These are phyloP conservation scores for Gilbertella persicaria DNA, from an alignment of 371 early-diverging fungal genomes.

Conservation along the genomic window DNA sequence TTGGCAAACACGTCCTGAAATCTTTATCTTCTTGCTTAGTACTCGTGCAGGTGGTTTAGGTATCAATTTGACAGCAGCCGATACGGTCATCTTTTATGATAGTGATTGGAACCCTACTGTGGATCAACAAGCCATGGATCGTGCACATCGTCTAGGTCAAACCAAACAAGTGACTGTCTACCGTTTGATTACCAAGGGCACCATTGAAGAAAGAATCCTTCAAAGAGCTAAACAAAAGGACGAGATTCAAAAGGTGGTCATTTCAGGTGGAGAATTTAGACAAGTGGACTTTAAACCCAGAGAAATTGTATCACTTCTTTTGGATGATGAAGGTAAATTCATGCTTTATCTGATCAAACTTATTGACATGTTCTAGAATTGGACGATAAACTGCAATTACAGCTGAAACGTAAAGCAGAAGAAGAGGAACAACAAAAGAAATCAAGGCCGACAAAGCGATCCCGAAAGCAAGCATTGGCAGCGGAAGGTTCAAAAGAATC, in stretches of 20 bases:
- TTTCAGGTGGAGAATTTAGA: constrained; percentile 90
- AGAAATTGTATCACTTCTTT: constrained; percentile 83
- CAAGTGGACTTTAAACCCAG: constrained; percentile 83
- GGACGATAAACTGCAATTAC: constrained; percentile 58
- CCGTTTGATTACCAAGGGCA: constrained; percentile 86
- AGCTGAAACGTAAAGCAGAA: constrained; percentile 62
- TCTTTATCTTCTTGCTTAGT: constrained; percentile 96
- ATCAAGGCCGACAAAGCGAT: constrained; percentile 37
- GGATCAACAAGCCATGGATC: constrained; percentile 98
- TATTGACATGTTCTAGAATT: constrained; percentile 32
- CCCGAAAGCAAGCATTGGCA: constrained; percentile 34
- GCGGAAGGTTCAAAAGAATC: constrained; percentile 21
- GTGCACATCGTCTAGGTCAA: constrained; percentile 98
- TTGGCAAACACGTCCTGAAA: constrained; percentile 89
- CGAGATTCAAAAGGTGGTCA: constrained; percentile 97
- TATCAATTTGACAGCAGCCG: constrained; percentile 99
- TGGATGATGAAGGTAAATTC: constrained; percentile 72
- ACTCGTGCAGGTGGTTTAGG: constrained; percentile 99
- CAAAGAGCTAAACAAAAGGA: constrained; percentile 94
- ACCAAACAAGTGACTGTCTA: constrained; percentile 96
- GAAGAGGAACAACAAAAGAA: constrained; percentile 53
- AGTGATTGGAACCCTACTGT: constrained; percentile 99
- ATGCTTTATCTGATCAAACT: neutral
- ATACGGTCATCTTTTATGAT: constrained; percentile 99
- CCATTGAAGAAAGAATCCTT: constrained; percentile 92